These are phyloP conservation scores for Vicia faba DNA, from an alignment of 306 rosid genomes.

Conservation along the genomic window DNA sequence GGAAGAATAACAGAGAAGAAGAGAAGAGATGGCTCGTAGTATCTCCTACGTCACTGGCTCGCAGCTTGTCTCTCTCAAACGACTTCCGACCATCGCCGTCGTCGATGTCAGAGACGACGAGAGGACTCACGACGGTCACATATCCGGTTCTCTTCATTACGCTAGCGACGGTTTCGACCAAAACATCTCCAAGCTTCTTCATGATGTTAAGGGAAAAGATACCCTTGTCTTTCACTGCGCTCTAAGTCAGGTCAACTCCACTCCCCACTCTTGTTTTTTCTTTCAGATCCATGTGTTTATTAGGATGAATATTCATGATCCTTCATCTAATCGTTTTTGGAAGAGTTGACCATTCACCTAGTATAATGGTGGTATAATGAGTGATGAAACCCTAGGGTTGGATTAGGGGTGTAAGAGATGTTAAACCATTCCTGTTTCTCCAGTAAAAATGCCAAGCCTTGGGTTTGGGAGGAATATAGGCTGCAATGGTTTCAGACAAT, in stretches of 20 bases:
- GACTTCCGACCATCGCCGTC: conserved; percentile 62
- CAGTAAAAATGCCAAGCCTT: not conserved
- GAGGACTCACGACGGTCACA: conserved; percentile 72
- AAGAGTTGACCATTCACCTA: not conserved
- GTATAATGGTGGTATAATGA: not conserved
- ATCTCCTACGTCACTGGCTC: conserved; percentile 66
- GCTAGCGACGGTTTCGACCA: conserved; percentile 65
- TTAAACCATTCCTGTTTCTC: not conserved
- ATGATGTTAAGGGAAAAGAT: conserved; percentile 71
- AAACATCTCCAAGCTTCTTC: conserved; percentile 59
- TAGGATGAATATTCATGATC: not conserved
- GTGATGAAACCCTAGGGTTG: too few relatives aligned
- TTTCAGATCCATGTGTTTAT: not conserved
- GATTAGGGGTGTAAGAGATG: too few relatives aligned
- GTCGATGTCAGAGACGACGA: conserved; percentile 83
- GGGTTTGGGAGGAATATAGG: conserved; percentile 1
- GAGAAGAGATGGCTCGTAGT: conserved; percentile 53
- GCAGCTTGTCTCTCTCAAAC: conserved; percentile 66
- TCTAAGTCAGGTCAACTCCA: conserved; percentile 73
- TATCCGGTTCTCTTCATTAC: conserved; percentile 73
- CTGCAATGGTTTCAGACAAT: conserved; percentile 11
- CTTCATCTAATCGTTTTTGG: not conserved
- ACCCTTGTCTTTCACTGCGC: conserved; percentile 92
- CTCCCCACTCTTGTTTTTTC: not conserved
- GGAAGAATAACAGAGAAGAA: conserved; percentile 3